These are phyloP conservation scores for Sugiyamaella mastotermitis DNA, from an alignment of 805 yeast species.

Conservation along the genomic window DNA sequence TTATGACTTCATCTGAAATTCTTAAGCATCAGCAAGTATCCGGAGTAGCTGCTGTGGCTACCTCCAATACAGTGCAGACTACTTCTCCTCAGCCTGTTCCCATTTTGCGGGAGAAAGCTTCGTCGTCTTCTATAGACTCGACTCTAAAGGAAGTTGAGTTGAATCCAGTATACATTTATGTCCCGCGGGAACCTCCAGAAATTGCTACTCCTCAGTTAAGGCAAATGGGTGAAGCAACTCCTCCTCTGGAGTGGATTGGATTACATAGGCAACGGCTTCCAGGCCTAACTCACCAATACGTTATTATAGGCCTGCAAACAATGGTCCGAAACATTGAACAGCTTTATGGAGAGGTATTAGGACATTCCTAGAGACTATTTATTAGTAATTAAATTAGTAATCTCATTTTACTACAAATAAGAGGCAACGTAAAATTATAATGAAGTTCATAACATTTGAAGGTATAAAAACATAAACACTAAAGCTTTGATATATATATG, in stretches of 20 bases:
- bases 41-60: conserved; percentile 25
- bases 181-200: conserved; percentile 65
- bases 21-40: conserved; percentile 10
- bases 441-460: no score
- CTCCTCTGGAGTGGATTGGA: conserved; percentile 98
- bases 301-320: conserved; percentile 67
- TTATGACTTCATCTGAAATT: conserved; percentile 15
- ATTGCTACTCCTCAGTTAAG: conserved; percentile 85
- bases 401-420: no score
- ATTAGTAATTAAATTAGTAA: no score
- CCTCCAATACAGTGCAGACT: conserved; percentile 26
- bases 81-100: conserved; percentile 25
- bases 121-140: conserved; percentile 28
- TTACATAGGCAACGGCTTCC: conserved; percentile 84
- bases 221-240: conserved; percentile 95
- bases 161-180: conserved; percentile 40
- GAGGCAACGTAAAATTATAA: no score
- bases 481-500: no score
- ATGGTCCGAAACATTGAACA: conserved; percentile 55
- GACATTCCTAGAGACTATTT: conserved; percentile 12
- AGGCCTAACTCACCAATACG: conserved; percentile 73
- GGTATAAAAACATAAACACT: no score
- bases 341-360: conserved; percentile 15
- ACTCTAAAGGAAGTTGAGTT: conserved; percentile 44
- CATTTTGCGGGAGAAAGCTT: conserved; percentile 12